Evolutionary conservation across 1,139 yeast genomes (phyloP), one percentile per base, ranked within the genome.

Genomic region (Taiozyma sp.): DNA sequence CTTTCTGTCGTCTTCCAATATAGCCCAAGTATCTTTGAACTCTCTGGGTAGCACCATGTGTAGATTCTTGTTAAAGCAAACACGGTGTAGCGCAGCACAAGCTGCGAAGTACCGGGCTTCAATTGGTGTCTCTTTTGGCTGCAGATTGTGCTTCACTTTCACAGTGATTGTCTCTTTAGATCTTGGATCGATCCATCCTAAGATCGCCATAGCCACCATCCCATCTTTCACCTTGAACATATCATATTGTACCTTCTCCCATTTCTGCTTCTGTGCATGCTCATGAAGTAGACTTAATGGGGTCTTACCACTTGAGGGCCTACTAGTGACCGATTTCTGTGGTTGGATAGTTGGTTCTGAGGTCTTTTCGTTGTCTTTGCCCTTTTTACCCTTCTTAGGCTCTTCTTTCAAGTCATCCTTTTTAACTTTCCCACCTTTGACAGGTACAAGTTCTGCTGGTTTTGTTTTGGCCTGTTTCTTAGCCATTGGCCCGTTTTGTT

Each of bases 21-120:
- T 81, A 22, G 75, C 68, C 98, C 98, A 93, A 43, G 89, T 74
- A 48, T 80, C 80, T 56, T 89, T 81, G 65, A 90, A 96, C 32
- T 86, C 82, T 6, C 85, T 81, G 0, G 98, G 98, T 27, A 93
- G 74, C 61, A 90, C 84, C 91, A 91, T 84, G 59, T 87, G 89
- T 70, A 92, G 70, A 64, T 89, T 91, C 59, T 91, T 90, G 58
- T 84, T 83, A 54, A 83, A 88, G 39, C 92, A 85, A 16, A 93
- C 77, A 32, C 97, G 74, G 65, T 83, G 92, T 55, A 93, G 67
- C 0, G 93, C 92, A 62, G 85, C 89, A 0, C 97, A 92, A 0
- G 99, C 97, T 1, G 92, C 90, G 64, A 79, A 79, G 65, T 92
- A 96, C 48, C 97, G 77, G 2, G 98, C 97, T 61, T 92, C 98